phyloP scores from a whole-genome alignment of 2,329 filamentous ascomycete genomes.

The Paraconiothyrium brasiliense region DNA sequence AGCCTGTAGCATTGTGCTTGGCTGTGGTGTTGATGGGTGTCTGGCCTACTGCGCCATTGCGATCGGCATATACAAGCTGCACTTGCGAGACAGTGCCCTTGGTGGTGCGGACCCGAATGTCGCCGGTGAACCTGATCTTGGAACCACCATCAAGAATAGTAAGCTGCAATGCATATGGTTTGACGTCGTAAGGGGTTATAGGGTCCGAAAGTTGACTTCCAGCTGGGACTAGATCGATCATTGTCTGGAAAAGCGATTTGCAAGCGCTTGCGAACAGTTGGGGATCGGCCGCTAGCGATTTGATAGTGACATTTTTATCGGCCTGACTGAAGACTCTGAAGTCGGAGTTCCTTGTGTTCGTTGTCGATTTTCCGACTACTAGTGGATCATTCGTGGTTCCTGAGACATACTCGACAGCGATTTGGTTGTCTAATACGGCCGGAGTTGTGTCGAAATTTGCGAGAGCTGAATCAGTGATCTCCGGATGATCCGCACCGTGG shows the following conservation, averaged over 20 bases:
- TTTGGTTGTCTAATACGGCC: conserved; percentile 63
- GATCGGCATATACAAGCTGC: conserved; percentile 65
- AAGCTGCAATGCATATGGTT: conserved; percentile 67
- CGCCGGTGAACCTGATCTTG: conserved; percentile 62
- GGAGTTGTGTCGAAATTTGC: conserved; percentile 58
- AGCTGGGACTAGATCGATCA: conserved; percentile 69
- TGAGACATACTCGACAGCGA: conserved; percentile 66
- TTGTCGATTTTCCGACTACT: conserved; percentile 61
- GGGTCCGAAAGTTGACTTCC: conserved; percentile 62
- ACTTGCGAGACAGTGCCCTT: conserved; percentile 57
- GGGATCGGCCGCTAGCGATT: conserved; percentile 55
- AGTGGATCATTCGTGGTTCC: conserved; percentile 65
- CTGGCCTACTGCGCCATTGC: conserved; percentile 60
- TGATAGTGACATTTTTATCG: conserved; percentile 66
- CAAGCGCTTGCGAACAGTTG: conserved; percentile 60
- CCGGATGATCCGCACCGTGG: conserved; percentile 61
- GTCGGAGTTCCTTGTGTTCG: conserved; percentile 61
- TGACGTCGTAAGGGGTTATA: conserved; percentile 66
- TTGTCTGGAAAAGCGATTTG: conserved; percentile 63
- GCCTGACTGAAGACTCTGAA: conserved; percentile 62
- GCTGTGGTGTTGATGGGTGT: conserved; percentile 55
- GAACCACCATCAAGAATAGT: conserved; percentile 61
- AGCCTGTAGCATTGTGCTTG: conserved; percentile 63
- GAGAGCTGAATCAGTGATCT: conserved; percentile 60
- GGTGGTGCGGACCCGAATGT: conserved; percentile 67